These are phyloP conservation scores for Leishmania mexicana DNA, from an alignment of 208 protist species.

Conservation along the genomic window DNA sequence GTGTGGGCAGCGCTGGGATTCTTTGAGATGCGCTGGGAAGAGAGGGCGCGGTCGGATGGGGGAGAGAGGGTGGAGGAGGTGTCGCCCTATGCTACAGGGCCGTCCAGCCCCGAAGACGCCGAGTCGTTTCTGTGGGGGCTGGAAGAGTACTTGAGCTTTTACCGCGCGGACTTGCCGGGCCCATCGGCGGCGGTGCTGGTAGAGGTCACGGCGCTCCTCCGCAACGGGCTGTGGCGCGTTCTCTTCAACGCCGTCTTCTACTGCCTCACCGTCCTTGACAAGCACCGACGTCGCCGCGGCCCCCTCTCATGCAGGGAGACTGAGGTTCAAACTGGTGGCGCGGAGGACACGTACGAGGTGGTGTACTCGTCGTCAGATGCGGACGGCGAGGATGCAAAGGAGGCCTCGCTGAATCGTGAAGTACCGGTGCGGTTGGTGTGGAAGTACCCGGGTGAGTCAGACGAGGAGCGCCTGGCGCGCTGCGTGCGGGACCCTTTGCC, in stretches of 20 bases:
- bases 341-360: conserved; percentile 40
- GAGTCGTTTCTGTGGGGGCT: conserved; percentile 23
- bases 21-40: conserved; percentile 33
- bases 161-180: neutral
- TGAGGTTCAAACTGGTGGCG: conserved; percentile 33
- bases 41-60: neutral
- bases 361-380: conserved; percentile 20
- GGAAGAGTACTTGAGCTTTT: conserved; percentile 19
- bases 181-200: neutral
- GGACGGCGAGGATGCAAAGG: neutral
- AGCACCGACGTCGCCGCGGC: conserved; percentile 15
- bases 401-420: conserved; percentile 5
- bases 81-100: neutral
- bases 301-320: conserved; percentile 14
- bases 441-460: conserved; percentile 19
- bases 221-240: conserved; percentile 51
- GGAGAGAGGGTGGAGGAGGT: neutral
- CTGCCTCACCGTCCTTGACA: conserved; percentile 45
- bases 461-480: conserved; percentile 9
- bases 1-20: conserved; percentile 64
- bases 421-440: conserved; percentile 23
- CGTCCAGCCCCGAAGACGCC: conserved; percentile 15
- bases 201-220: conserved; percentile 15
- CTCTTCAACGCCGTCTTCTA: conserved; percentile 76
- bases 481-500: conserved; percentile 25